Conservation (phyloP, 1,284 basidiomycete species). For the Sporisorium reilianum region DNA sequence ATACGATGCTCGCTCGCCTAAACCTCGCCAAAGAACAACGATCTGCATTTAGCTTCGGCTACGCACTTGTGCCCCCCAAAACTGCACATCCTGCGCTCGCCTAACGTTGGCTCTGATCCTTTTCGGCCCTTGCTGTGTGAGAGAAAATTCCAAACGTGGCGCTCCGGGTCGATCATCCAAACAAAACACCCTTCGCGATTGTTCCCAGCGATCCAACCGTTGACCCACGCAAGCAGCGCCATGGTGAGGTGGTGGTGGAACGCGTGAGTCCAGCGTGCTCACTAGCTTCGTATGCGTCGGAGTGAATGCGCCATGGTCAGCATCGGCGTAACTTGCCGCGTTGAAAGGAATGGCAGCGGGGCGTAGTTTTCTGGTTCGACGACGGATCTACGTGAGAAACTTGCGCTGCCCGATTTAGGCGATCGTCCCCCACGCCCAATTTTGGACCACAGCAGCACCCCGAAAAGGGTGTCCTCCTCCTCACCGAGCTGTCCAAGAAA, state of each 20-base stretch:
- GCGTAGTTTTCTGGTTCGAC: constrained; percentile 23
- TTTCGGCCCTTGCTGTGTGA: background rate
- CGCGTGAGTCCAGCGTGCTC: too few relatives aligned
- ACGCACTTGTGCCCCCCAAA: background rate
- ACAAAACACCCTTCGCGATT: background rate
- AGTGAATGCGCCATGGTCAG: background rate
- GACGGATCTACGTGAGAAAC: constrained; percentile 24
- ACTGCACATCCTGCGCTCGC: background rate
- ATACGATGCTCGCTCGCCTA: background rate
- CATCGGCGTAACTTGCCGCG: background rate
- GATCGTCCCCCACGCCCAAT: background rate
- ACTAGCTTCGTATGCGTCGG: background rate
- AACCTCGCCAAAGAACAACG: background rate
- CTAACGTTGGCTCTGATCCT: background rate
- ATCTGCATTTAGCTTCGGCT: background rate
- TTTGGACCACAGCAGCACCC: too few relatives aligned
- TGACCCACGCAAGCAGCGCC: background rate
- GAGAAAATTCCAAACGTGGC: background rate
- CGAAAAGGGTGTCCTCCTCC: background rate
- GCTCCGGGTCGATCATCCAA: background rate
- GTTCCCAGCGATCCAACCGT: background rate
- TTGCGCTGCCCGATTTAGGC: constrained; percentile 9
- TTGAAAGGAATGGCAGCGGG: constrained; percentile 1
- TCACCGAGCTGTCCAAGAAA: too few relatives aligned
- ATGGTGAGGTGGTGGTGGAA: too few relatives aligned